Evolutionary conservation across 164 flowering plant genomes (phyloP), one percentile per base, ranked within the genome.

Genomic region (Vitis cinerea): DNA sequence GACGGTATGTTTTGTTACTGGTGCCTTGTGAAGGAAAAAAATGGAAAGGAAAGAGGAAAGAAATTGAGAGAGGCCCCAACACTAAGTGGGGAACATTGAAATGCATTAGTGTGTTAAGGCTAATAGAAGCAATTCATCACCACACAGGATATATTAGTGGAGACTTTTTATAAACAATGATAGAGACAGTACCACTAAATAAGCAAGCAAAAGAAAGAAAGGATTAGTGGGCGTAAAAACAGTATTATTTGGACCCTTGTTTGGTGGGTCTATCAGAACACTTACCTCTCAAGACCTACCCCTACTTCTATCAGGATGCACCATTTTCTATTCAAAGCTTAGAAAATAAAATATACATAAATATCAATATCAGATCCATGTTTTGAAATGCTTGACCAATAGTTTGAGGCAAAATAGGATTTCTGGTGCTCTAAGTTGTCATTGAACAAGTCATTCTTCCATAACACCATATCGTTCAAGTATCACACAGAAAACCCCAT

Each of bases 151-250:
- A 59, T n/a, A 37, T 16, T 19, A 58, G 63, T 68, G 71, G 63
- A 49, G 37, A 9, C 15, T 23, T 47, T 19, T 27, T 48, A 13
- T 11, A 49, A 68, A 59, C 27, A 58, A 49, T 58, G 71, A 68
- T 12, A 58, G 63, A 59, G 63, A 68, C 71, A 19, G 7, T n/a
- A 59, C 64, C 71, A 66, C 69, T 66, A 37, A 66, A 66, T 17
- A 64, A 50, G 67, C 37, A 29, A 29, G 48, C 48, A 51, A 52
- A 51, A 65, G 19, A 52, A 65, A 27, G 16, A 66, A 11, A 66
- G 56, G 30, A 53, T 11, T 37, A 56, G 50, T 55, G 53, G 70
- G 69, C n/a, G 70, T 12, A 44, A 14, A 37, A n/a, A 67, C 17
- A 44, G 16, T 37, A n/a, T 23, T 23, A 23, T 23, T 23, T 23